Base-by-base conservation (phyloP, 129 eudicot species). In the Ambrosia trifida region DNA sequence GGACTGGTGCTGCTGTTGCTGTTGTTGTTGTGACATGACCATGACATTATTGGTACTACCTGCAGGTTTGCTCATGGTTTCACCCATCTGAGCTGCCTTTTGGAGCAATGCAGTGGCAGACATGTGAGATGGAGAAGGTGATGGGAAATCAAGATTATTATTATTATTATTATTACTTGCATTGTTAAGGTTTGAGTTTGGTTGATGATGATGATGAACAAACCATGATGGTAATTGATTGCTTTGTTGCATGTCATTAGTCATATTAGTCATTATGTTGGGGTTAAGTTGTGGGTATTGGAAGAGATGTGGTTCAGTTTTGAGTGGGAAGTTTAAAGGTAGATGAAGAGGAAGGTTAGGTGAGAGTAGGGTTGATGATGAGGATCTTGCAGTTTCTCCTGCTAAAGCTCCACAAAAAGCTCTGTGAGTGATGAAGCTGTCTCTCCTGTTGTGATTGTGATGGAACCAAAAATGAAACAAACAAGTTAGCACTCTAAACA, bases 341-440 rank as follows among this genome's bases (percentile, higher is more conserved):
- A 68, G 72, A 58, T 67, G 82, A 32, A 74, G 80, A 4, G 68
- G 78, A 53, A 41, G 75, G 72, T 32, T 70, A 71, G 83, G 68
- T 80, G 80, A 47, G 18, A 64, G 50, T 49, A 70, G 75, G n/a
- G 78, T 68, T 69, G 76, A 40, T 46, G 84, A 67, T 40, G 79
- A 76, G 69, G 87, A 59, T 76, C 86, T 83, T 72, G 85, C 80
- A 68, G 74, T 81, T 70, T 88, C 91, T 80, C 75, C 86, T 80
- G 95, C 83, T 64, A 88, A 78, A 74, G 85, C 90, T 66, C 87
- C 95, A 78, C 95, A 87, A 51, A 87, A 87, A 45, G 95, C 95
- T 76, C 95, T 85, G 59, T 88, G 95, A 12, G 91, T 88, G 70
- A 88, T 85, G 86, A 88, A 88, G 69, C 91, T 88, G 80, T 88